Percentiles rank a stretch among this genome's conserved stretches.
These are phyloP conservation scores for Darksidea phi DNA, from an alignment of 495 filamentous ascomycete species.

Conservation along the genomic window DNA sequence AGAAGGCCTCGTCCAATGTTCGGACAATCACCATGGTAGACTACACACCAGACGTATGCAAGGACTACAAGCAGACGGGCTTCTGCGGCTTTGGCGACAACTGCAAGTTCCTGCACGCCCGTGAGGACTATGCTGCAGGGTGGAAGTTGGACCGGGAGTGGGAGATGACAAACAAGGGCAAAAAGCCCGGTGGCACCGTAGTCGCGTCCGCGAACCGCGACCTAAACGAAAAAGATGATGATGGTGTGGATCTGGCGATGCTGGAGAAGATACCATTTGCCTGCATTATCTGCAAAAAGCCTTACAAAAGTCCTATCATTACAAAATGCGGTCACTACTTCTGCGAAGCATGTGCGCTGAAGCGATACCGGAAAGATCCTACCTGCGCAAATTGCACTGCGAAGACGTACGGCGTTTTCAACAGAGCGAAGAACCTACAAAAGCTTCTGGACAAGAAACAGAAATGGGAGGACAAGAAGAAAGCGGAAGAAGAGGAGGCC, in stretches of 20 bases:
- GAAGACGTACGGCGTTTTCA: conserved; percentile 86
- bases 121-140: conserved; percentile 87
- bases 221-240: conserved; percentile 53
- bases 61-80: conserved; percentile 90
- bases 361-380: conserved; percentile 77
- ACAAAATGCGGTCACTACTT: conserved; percentile 97
- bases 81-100: conserved; percentile 77
- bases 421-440: conserved; percentile 78
- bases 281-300: conserved; percentile 85
- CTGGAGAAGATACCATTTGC: conserved; percentile 89
- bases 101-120: conserved; percentile 86
- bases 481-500: conserved; percentile 67
- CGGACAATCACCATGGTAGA: conserved; percentile 88
- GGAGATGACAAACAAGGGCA: conserved; percentile 79
- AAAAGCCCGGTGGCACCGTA: conserved; percentile 61
- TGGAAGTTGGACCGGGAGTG: conserved; percentile 95
- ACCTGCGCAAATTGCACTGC: conserved; percentile 81
- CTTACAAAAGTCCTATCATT: conserved; percentile 78
- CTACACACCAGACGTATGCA: conserved; percentile 91
- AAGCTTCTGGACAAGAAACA: conserved; percentile 81
- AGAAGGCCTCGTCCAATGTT: conserved; percentile 87
- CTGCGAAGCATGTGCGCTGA: conserved; percentile 83
- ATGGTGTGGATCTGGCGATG: conserved; percentile 71
- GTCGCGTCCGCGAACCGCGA: conserved; percentile 59
- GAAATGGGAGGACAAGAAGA: conserved; percentile 63